A percentile compares a stretch with the other conserved stretches of the same genome.
Conservation (phyloP, 306 rosid genomes). For the Carpinus viminea region DNA sequence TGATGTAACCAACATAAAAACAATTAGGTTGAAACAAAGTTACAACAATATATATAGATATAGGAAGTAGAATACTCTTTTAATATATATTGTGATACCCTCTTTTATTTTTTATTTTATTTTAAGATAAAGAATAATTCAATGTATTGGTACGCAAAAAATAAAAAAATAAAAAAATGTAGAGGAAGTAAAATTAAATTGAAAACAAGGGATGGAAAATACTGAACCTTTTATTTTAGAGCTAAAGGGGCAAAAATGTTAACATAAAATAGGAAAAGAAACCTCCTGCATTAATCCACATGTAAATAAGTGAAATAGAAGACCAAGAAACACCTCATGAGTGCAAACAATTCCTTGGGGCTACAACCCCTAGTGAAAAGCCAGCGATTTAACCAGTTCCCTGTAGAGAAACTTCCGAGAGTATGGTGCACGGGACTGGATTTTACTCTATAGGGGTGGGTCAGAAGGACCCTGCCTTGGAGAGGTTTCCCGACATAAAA, state of each 20-base stretch:
- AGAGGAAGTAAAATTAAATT: not conserved
- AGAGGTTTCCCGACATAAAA: no score
- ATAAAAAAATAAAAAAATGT: not conserved
- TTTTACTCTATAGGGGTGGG: no score
- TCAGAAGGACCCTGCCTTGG: no score
- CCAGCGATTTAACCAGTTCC: no score
- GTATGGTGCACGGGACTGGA: no score
- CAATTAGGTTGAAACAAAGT: not conserved
- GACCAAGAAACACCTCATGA: not conserved
- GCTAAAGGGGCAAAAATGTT: not conserved
- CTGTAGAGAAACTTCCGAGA: no score
- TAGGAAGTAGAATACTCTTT: not conserved
- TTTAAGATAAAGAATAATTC: conserved; percentile 1
- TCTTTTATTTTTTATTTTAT: not conserved
- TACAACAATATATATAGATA: not conserved
- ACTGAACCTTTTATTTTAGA: not conserved
- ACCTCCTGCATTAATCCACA: not conserved
- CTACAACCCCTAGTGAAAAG: no score
- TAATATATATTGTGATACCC: not conserved
- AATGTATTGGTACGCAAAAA: not conserved
- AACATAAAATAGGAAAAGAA: not conserved
- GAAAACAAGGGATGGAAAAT: not conserved
- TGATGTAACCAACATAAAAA: not conserved
- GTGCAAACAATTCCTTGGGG: no score
- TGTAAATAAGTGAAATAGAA: not conserved